Base-by-base conservation (phyloP, 306 rosid genomes). In the Alnus rubra region DNA sequence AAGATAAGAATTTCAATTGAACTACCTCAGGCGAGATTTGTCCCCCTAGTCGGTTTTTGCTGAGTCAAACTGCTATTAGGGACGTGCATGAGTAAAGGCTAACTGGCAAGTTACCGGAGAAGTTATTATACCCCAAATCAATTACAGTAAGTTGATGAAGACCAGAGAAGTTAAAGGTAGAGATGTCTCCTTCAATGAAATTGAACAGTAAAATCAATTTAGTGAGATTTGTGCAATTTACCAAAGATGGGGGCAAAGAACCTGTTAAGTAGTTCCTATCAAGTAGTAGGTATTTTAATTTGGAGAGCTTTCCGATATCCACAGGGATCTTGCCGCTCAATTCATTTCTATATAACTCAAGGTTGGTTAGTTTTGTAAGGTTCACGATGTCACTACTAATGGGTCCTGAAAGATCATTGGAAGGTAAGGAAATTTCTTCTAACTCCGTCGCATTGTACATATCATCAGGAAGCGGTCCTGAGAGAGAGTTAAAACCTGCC, bases 381-480 rank as follows among this genome's bases (percentile, higher is more conserved):
- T 69, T 44, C 28, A 5, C 18, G 15, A 69, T 78, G 39, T 31
- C 60, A 4, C 54, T 5, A 7, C 65, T 37, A 51, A 67, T 35
- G 65, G 10, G 42, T 15, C 81, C 81, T 0, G 12, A 30, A 0
- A 78, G 18, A 1, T 37, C 14, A 56, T 78, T 69, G 1, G 5
- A 4, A 7, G 69, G 76, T 5, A 78, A 14, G 16, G 76, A 2
- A 12, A 78, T 28, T 78, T 78, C 76, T 16, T 54, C 4, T 1
- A 69, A 69, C 35, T 16, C 0, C 0, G 33, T 54, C 16, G 58
- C 50, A 69, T 62, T n/a, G 10, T 30, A 78, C 8, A 69, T 53
- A n/a, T 78, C 81, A 4, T 45, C 7, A 13, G 76, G 81, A 45
- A 78, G n/a, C 1, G 23, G 15, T 30, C 76, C 76, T 8, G 76